These are phyloP conservation scores for Plantago elongata DNA, from an alignment of 257 asterid genomes.

Conservation along the genomic window DNA sequence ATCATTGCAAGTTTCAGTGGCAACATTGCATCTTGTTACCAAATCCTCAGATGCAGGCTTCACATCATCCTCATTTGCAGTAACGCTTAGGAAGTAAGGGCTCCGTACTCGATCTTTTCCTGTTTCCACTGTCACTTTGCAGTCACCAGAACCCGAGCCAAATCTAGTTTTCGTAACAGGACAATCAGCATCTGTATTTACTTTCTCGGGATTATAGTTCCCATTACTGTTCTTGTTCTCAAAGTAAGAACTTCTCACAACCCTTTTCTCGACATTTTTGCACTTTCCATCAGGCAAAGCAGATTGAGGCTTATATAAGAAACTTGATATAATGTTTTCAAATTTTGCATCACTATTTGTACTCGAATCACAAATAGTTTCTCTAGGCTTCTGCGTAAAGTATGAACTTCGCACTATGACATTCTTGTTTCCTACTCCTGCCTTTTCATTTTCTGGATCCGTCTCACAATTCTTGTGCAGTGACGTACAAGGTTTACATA, in stretches of 20 bases:
- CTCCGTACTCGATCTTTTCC: conserved; percentile 32
- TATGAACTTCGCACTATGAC: conserved; percentile 50
- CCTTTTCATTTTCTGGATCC: conserved; percentile 28
- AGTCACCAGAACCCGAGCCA: conserved; percentile 25
- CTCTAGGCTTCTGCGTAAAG: conserved; percentile 44
- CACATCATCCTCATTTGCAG: conserved; percentile 24
- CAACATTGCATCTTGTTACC: conserved; percentile 15
- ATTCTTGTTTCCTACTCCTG: conserved; percentile 25
- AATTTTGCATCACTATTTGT: conserved; percentile 17
- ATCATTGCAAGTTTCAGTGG: conserved; percentile 23
- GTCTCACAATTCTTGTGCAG: conserved; percentile 45
- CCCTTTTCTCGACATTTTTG: conserved; percentile 24
- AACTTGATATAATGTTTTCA: conserved; percentile 15
- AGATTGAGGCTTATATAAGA: conserved; percentile 18
- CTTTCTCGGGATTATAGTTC: conserved; percentile 19
- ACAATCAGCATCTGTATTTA: conserved; percentile 23
- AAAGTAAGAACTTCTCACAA: conserved; percentile 25
- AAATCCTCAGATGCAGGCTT: conserved; percentile 26
- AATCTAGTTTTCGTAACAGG: conserved; percentile 11
- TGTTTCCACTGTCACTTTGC: conserved; percentile 23
- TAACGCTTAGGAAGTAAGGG: conserved; percentile 30
- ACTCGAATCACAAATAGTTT: conserved; percentile 21
- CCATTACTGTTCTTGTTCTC: conserved; percentile 10
- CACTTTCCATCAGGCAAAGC: conserved; percentile 22
- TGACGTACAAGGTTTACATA: conserved; percentile 56